Base-by-base conservation (phyloP, 2,329 filamentous ascomycete species). In the Chrysoporthe puriensis region DNA sequence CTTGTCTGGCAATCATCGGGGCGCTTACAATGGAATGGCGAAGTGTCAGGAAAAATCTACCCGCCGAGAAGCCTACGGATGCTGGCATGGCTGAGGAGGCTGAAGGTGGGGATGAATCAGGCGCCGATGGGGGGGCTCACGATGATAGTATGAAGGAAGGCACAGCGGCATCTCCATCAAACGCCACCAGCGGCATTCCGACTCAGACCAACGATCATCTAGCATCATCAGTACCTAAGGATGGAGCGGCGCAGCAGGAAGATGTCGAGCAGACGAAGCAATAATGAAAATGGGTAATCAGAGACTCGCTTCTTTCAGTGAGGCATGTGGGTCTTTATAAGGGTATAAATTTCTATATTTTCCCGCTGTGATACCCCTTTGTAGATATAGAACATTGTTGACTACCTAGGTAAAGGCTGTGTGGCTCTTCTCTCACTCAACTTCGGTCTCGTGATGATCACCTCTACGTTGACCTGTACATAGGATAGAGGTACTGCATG, bases 1-100 rank as follows among this genome's bases (percentile, higher is more conserved):
- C 81, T 3, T 77, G 79, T 6, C 67, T 86, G 11, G 83, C 80
- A 4, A 79, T 88, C 42, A 64, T 87, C 21, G 86, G 84, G 1
- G 80, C 83, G 0, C 72, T 83, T 13, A 80, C 82, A 57, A 82
- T 90, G 69, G 83, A 89, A 76, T 90, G 87, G 87, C 86, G 83
- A 75, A 85, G 21, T 16, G 63, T 72, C 34, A 62, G 50, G 32
- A 60, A 60, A 43, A 44, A 57, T 14, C 14, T 54, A 6, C 32
- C 32, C 4, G 16, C 34, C 16, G 32, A 36, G 34, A 57, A 54
- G 50, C 50, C 54, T 40, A 18, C 32, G 8, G 34, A 57, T 40
- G 34, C 14, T 5, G n/a, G 54, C 8, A n/a, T 16, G 7, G 54
- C 3, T n/a, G 54, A 40, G 54, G 13, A 36, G 9, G 54, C 54